A percentile compares a stretch with the other conserved stretches of the same genome.
phyloP scores from a whole-genome alignment of 106 monocot genomes.

The Dendrobium chrysotoxum region DNA sequence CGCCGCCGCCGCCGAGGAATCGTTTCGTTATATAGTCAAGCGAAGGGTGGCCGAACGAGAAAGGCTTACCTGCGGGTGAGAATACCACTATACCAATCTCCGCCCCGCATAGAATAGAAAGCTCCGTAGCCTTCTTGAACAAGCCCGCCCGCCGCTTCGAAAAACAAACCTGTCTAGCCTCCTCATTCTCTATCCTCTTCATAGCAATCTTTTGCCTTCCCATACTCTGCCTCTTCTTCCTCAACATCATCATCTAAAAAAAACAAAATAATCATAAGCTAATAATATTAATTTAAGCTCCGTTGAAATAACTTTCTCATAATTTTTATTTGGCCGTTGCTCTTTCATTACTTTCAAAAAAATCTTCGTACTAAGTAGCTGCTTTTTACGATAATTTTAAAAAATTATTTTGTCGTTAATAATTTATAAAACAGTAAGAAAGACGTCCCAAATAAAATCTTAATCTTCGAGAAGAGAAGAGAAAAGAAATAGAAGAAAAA shows the following conservation, averaged over 20 bases:
- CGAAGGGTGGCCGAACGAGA: constrained; percentile 11
- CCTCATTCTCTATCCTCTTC: constrained; percentile 14
- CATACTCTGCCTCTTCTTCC: constrained; percentile 12
- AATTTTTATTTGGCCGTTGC: too few relatives aligned
- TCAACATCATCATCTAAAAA: background rate
- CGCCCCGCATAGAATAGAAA: constrained; percentile 10
- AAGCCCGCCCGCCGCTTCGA: constrained; percentile 10
- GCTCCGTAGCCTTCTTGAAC: constrained; percentile 14
- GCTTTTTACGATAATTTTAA: too few relatives aligned
- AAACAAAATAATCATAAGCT: background rate
- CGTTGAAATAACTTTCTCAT: too few relatives aligned
- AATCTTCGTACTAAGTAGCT: background rate
- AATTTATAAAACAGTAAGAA: too few relatives aligned
- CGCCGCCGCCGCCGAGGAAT: background rate
- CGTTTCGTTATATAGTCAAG: background rate
- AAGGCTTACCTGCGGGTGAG: constrained; percentile 13
- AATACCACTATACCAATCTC: constrained; percentile 10
- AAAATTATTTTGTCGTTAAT: too few relatives aligned
- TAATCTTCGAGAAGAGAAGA: too few relatives aligned
- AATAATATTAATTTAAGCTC: background rate
- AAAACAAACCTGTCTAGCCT: constrained; percentile 17
- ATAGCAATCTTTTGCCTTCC: constrained; percentile 15
- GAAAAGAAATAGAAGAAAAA: background rate
- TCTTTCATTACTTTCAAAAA: background rate
- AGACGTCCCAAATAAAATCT: too few relatives aligned